Evolutionary conservation across 345 rosid genomes (phyloP), one percentile per base, ranked within the genome.

Genomic region (Syzygium grande): DNA sequence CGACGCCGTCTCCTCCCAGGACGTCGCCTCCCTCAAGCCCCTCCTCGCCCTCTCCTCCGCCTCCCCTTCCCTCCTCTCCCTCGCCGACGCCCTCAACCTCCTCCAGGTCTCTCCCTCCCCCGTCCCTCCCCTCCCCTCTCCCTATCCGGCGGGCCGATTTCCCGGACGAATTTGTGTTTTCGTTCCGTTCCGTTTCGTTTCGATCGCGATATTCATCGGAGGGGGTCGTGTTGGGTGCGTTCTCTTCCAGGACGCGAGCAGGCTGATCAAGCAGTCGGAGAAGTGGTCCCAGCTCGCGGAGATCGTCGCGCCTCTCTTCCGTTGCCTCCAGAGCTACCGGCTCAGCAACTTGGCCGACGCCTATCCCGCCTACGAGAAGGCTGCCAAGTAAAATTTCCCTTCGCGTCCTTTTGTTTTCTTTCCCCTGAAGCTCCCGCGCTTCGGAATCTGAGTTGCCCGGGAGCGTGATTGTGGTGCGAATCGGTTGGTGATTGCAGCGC

Each of bases 51-150:
- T 95, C 92, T 94, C 99, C 90, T 95, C 95, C 89, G 92, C 92
- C 91, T 92, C 98, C 21, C 88, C 90, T 27, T 52, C 89, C 52
- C 95, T 95, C 65, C 93, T 94, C 91, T 90, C 97, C 89, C 93
- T 98, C 85, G 99, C 98, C 87, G 99, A 98, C 86, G 94, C 99
- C 29, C 97, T 98, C 90, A 95, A 92, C 89, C 87, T 93, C 89
- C 92, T 93, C 89, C 96, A 95, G 96, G 95, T 91, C 83, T 15
- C 61, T 11, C 23, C 58, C 79, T 8, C 56, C 54, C 58, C 0
- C 84, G 1, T 8, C 23, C 58, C 79, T 8, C 56, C 54, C 58
- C 0, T 77, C 1, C 9, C 3, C 38, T 19, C 38, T 7, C 51
- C 41, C 41, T 1, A 22, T 30, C 22, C 5, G 79, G 34, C 79